phyloP scores from a whole-genome alignment of 2,329 filamentous ascomycete species.

The Gremmenia infestans region DNA sequence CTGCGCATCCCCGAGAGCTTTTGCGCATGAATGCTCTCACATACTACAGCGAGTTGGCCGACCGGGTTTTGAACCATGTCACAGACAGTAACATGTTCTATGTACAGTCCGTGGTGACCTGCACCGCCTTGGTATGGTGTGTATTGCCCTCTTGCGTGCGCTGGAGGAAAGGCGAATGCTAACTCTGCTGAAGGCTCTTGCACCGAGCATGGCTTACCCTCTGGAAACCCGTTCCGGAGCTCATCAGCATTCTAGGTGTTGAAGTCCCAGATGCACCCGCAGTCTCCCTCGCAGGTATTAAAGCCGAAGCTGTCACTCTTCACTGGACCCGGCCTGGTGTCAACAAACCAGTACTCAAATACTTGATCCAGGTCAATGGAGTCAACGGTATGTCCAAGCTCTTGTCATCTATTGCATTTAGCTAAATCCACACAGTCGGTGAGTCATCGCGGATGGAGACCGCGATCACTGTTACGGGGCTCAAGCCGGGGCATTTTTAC shows the following conservation, averaged over 20 bases:
- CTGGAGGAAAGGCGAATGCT: slow-evolving; percentile 6
- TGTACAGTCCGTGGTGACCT: slow-evolving; percentile 31
- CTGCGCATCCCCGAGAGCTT: neutral
- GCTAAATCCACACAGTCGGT: slow-evolving; percentile 55
- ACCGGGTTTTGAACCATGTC: slow-evolving; percentile 32
- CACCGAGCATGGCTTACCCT: slow-evolving; percentile 84
- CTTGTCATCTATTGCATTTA: neutral
- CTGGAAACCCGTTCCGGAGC: slow-evolving; percentile 82
- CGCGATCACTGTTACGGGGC: slow-evolving; percentile 83
- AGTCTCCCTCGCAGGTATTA: slow-evolving; percentile 86
- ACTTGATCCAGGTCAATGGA: slow-evolving; percentile 90
- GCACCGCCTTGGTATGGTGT: slow-evolving; percentile 29
- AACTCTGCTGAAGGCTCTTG: slow-evolving; percentile 57
- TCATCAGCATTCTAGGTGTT: slow-evolving; percentile 86
- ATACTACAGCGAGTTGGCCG: slow-evolving; percentile 28
- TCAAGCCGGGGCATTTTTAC: slow-evolving; percentile 84
- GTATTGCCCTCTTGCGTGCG: slow-evolving; percentile 8
- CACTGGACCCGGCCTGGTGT: slow-evolving; percentile 77
- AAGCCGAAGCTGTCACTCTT: slow-evolving; percentile 78
- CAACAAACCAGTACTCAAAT: slow-evolving; percentile 65
- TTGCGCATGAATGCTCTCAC: slow-evolving; percentile 32
- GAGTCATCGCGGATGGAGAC: slow-evolving; percentile 77
- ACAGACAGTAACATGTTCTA: slow-evolving; percentile 30
- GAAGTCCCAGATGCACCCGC: slow-evolving; percentile 88
- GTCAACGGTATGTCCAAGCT: slow-evolving; percentile 62